phyloP scores from a whole-genome alignment of 441 rosid genomes.

The Melastoma candidum region DNA sequence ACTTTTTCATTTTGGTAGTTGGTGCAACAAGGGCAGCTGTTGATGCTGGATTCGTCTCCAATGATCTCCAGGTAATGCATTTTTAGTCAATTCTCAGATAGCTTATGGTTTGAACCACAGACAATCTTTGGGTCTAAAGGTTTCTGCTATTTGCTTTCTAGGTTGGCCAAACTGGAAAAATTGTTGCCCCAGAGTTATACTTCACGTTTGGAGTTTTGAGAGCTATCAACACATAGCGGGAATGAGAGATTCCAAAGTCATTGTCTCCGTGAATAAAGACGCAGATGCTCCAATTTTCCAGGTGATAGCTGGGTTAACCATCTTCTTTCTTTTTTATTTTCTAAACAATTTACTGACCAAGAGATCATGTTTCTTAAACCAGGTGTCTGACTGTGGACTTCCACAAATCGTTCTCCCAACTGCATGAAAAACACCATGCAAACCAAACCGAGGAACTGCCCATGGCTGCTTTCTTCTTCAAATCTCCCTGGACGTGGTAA shows the following conservation, averaged over 20 bases:
- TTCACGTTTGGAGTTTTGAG: slow-evolving; percentile 96
- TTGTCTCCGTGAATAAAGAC: slow-evolving; percentile 91
- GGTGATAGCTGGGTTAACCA: slow-evolving; percentile 26
- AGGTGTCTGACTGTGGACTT: slow-evolving; percentile 94
- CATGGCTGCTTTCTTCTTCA: too few species aligned
- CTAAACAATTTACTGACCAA: too few species aligned
- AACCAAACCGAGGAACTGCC: too few species aligned
- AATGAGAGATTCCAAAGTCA: slow-evolving; percentile 89
- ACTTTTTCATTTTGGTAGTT: slow-evolving; percentile 30
- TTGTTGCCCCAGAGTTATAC: slow-evolving; percentile 88
- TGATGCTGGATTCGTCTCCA: slow-evolving; percentile 94
- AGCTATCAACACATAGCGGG: slow-evolving; percentile 98
- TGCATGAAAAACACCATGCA: too few species aligned
- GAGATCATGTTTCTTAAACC: slow-evolving; percentile 3
- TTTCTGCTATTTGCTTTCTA: slow-evolving; percentile 12
- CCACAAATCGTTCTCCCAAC: too few species aligned
- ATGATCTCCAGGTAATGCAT: slow-evolving; percentile 75
- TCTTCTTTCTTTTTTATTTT: too few species aligned
- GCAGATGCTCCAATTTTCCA: slow-evolving; percentile 94
- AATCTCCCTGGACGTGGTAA: too few species aligned
- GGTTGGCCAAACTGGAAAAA: slow-evolving; percentile 99
- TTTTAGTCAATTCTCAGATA: too few species aligned
- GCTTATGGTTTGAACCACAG: too few species aligned
- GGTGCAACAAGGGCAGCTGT: slow-evolving; percentile 99
- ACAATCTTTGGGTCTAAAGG: too few species aligned